A percentile compares a stretch with the other conserved stretches of the same genome.
phyloP scores from a whole-genome alignment of 129 eudicot genomes.

The Calendula officinalis region DNA sequence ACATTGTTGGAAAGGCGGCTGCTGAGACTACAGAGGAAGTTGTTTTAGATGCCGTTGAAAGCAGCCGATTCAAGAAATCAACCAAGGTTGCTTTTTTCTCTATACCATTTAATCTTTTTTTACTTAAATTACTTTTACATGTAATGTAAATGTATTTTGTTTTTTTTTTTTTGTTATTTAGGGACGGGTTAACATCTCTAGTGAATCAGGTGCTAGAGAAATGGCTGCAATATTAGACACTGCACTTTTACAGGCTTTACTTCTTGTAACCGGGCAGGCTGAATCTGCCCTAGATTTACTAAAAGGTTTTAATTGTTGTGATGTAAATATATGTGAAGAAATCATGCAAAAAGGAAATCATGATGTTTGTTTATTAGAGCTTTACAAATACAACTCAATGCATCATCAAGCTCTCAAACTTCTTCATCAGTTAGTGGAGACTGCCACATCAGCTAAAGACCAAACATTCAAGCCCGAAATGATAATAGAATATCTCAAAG shows the following conservation, averaged over 20 bases:
- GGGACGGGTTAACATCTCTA: constrained; percentile 50
- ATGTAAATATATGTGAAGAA: constrained; percentile 79
- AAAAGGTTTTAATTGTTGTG: constrained; percentile 84
- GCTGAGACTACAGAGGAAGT: constrained; percentile 97
- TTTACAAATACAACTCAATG: constrained; percentile 79
- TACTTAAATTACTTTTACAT: neutral
- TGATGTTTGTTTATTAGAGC: constrained; percentile 65
- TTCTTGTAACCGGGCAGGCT: constrained; percentile 74
- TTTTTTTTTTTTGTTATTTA: constrained; percentile 34
- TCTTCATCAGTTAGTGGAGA: constrained; percentile 80
- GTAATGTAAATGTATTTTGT: neutral
- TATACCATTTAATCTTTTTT: neutral
- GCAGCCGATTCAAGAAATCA: constrained; percentile 49
- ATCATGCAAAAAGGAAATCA: constrained; percentile 75
- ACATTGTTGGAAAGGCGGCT: constrained; percentile 87
- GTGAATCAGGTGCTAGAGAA: constrained; percentile 75
- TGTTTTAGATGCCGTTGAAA: constrained; percentile 76
- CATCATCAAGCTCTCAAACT: constrained; percentile 89
- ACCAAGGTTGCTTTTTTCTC: constrained; percentile 47
- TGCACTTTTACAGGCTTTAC: constrained; percentile 85
- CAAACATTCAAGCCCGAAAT: constrained; percentile 80
- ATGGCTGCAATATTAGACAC: constrained; percentile 88
- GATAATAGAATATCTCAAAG: constrained; percentile 91
- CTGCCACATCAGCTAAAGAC: constrained; percentile 55
- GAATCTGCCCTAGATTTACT: constrained; percentile 67